Base-by-base conservation (phyloP, 345 rosid species). In the Brassica incana region DNA sequence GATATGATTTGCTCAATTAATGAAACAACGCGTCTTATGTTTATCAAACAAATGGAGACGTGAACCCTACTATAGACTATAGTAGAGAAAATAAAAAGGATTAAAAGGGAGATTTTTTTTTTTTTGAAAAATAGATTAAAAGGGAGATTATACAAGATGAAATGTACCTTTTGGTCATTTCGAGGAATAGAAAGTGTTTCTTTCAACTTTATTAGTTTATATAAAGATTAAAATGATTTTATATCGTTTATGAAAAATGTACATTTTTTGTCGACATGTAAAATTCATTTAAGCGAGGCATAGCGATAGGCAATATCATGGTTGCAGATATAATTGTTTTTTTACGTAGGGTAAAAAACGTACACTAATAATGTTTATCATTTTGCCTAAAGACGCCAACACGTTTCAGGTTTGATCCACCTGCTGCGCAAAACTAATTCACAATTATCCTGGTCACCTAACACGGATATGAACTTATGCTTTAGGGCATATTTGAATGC, bases 11-110 rank as follows among this genome's bases (percentile, higher is more conserved):
- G 8, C 3, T 25, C 25, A 72, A 36, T 20, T 38, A 72, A 59
- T 38, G 58, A 60, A 72, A 72, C 54, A 72, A 54, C 56, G 35
- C 23, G 75, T 6, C 40, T 72, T 72, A 23, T 36, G 67, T 59
- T 36, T 59, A 23, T 33, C 58, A 60, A 38, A 23, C 56, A 60
- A 72, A 23, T 60, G 15, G 15, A 60, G 58, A 35, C 75, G 23
- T 71, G 62, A 60, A 58, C 29, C 36, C 65, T 2, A 6, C 67
- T 48, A 48, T 48, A 29, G 15, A 43, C 50, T 43, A 43, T 63
- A 62, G n/a, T 63, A 58, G 30, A 58, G 63, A 12, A 58, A 20
- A 20, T 56, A 7, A 6, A 30, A 30, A 63, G 23, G 40, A 29
- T 62, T 29, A 29, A 29, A 5, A 27, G 5, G 36, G 43, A 32